Percentiles rank a stretch among this genome's conserved stretches.
Conservation (phyloP, 805 yeast species). For the Lipomyces kockii region DNA sequence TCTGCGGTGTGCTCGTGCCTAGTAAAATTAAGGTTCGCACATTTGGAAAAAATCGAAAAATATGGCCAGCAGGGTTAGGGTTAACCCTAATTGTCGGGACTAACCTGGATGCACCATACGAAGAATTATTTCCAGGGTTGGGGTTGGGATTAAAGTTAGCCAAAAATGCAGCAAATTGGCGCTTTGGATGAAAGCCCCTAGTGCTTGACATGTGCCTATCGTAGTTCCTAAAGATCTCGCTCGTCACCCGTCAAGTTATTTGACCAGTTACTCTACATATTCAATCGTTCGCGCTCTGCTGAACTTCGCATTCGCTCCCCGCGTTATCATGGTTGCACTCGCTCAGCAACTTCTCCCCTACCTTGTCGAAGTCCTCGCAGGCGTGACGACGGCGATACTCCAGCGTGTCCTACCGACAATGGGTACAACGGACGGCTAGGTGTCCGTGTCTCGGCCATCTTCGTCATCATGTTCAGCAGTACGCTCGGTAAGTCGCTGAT, state of each 20-base stretch:
- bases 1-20: too few relatives aligned
- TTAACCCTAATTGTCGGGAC: too few relatives aligned
- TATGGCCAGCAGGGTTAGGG: too few relatives aligned
- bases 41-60: too few relatives aligned
- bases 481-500: slow-evolving; percentile 45
- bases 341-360: background rate
- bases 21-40: too few relatives aligned
- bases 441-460: slow-evolving; percentile 60
- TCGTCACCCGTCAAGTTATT: background rate
- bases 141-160: too few relatives aligned
- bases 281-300: background rate
- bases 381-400: slow-evolving; percentile 22
- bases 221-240: too few relatives aligned
- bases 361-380: slow-evolving; percentile 7
- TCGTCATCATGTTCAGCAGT: slow-evolving; percentile 61
- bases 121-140: too few relatives aligned
- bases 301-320: background rate
- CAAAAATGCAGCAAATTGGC: too few relatives aligned
- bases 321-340: background rate
- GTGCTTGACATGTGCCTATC: too few relatives aligned
- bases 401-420: slow-evolving; percentile 38
- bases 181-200: too few relatives aligned
- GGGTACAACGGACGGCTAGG: slow-evolving; percentile 53
- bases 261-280: background rate
- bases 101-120: too few relatives aligned